Evolutionary conservation across 768 basidiomycete species (phyloP).

Genomic region (Cystofilobasidium macerans): DNA sequence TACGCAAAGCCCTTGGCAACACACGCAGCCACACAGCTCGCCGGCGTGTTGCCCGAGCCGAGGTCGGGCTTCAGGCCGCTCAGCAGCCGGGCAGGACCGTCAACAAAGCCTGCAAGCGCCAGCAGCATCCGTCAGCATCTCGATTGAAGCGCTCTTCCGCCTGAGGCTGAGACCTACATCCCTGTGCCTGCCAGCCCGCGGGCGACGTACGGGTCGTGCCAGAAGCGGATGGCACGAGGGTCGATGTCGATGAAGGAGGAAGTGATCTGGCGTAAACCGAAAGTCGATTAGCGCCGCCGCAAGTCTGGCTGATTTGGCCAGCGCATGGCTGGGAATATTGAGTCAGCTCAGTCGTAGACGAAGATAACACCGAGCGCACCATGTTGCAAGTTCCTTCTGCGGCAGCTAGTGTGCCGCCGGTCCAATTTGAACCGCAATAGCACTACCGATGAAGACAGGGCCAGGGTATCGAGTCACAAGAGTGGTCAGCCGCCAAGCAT

Average conservation of each 20-base stretch:
- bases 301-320: constrained; percentile 19
- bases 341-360: background rate
- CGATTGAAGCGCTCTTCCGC: too few relatives aligned
- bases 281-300: constrained; percentile 7
- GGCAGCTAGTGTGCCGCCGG: background rate
- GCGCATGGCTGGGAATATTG: constrained; percentile 4
- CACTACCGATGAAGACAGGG: too few relatives aligned
- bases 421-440: constrained; percentile 5
- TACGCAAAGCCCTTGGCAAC: too few relatives aligned
- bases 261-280: background rate
- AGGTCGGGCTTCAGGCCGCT: too few relatives aligned
- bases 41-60: too few relatives aligned
- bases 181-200: constrained; percentile 32
- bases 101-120: too few relatives aligned
- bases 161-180: constrained; percentile 27
- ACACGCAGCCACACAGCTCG: too few relatives aligned
- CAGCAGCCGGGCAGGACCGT: too few relatives aligned
- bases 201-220: too few relatives aligned
- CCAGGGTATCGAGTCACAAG: too few relatives aligned
- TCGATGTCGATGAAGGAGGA: background rate
- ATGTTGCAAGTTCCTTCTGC: constrained; percentile 6
- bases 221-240: constrained; percentile 17
- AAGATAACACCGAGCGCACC: background rate
- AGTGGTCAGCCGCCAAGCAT: too few relatives aligned
- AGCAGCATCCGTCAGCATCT: too few relatives aligned